Percentiles rank a stretch among this genome's conserved stretches.
phyloP scores from a whole-genome alignment of 805 yeast genomes.

The Maudiozyma turicensis region DNA sequence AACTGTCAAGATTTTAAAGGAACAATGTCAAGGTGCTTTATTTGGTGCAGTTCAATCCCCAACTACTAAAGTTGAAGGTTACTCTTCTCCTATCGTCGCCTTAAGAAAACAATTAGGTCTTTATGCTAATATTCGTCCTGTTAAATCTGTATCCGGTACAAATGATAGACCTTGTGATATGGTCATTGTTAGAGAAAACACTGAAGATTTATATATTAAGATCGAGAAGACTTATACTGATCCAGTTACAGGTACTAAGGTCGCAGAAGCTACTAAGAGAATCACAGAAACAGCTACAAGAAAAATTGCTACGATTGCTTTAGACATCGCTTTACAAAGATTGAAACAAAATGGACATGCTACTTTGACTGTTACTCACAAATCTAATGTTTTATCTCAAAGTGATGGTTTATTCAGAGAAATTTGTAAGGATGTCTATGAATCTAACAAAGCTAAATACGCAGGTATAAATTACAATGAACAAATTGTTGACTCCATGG shows the following conservation, averaged over 20 bases:
- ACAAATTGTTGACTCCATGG: conserved; percentile 99
- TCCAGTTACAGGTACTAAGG: conserved; percentile 71
- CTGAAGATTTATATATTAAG: conserved; percentile 94
- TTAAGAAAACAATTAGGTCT: conserved; percentile 89
- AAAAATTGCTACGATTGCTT: conserved; percentile 82
- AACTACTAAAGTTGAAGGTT: conserved; percentile 85
- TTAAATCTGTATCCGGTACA: conserved; percentile 78
- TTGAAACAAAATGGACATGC: conserved; percentile 57
- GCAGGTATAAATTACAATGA: conserved; percentile 64
- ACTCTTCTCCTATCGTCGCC: conserved; percentile 98
- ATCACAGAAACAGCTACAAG: conserved; percentile 81
- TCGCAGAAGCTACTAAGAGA: conserved; percentile 97
- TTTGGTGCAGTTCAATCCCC: conserved; percentile 98
- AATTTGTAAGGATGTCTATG: conserved; percentile 40
- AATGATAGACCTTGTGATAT: conserved; percentile 82
- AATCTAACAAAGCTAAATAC: conserved; percentile 48
- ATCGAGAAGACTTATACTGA: conserved; percentile 67
- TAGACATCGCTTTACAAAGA: conserved; percentile 88
- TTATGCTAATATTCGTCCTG: conserved; percentile 96
- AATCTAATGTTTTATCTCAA: conserved; percentile 86
- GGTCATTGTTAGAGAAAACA: conserved; percentile 97
- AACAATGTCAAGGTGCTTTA: conserved; percentile 90
- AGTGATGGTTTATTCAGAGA: conserved; percentile 96
- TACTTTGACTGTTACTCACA: conserved; percentile 82
- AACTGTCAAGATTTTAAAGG: conserved; percentile 68